Evolutionary conservation across 2,329 filamentous ascomycete genomes (phyloP).

Genomic region (Pseudogymnoascus sp.): DNA sequence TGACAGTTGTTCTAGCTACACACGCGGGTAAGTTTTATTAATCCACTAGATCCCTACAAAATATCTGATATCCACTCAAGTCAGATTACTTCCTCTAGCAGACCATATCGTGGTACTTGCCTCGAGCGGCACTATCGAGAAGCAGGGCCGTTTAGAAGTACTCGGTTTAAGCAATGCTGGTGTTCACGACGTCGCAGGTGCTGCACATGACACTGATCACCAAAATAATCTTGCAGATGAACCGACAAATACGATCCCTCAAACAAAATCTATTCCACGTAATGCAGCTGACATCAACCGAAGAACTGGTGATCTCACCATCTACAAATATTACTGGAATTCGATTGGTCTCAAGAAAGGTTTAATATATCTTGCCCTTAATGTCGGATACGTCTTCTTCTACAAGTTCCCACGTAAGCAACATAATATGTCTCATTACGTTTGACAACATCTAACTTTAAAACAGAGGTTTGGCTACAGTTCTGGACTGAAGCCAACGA

Average conservation of each 20-base stretch:
- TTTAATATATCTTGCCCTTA: neutral
- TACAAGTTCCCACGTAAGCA: constrained; percentile 2
- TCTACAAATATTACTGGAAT: constrained; percentile 22
- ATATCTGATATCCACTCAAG: neutral
- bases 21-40: constrained; percentile 15
- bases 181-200: neutral
- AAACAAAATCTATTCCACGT: neutral
- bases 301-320: constrained; percentile 16
- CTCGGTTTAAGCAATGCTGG: constrained; percentile 23
- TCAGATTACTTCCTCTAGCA: constrained; percentile 27
- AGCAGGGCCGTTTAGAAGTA: constrained; percentile 34
- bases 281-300: neutral
- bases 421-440: neutral
- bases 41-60: neutral
- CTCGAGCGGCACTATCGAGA: constrained; percentile 29
- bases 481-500: constrained; percentile 9
- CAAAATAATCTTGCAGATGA: neutral
- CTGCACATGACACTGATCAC: neutral
- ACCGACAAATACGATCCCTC: neutral
- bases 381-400: constrained; percentile 4
- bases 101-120: constrained; percentile 34
- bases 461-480: constrained; percentile 7
- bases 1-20: constrained; percentile 34
- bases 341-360: constrained; percentile 13
- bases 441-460: neutral